A percentile compares a stretch with the other conserved stretches of the same genome.
phyloP scores from a whole-genome alignment of 1,284 basidiomycete species.

The Cutaneotrichosporon arboriforme region DNA sequence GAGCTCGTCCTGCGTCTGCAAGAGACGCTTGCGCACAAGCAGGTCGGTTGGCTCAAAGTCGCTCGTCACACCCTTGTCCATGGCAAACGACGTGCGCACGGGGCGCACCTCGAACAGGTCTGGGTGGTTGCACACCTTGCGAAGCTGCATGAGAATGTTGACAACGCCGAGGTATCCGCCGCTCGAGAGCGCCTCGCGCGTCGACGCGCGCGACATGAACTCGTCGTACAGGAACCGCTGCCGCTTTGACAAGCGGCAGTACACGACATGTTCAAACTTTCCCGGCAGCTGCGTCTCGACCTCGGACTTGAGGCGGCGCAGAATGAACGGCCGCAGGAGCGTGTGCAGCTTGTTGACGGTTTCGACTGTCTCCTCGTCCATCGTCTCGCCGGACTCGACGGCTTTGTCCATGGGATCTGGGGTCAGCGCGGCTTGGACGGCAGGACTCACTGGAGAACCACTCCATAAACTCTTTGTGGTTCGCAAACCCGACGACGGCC shows the following conservation, averaged over 20 bases:
- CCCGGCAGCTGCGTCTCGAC: slow-evolving; percentile 93
- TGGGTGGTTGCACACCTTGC: slow-evolving; percentile 93
- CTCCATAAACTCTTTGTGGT: slow-evolving; percentile 87
- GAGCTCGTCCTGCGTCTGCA: slow-evolving; percentile 53
- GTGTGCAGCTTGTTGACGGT: slow-evolving; percentile 87
- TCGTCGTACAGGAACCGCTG: slow-evolving; percentile 97
- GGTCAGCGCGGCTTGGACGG: neutral
- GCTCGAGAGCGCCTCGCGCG: slow-evolving; percentile 75
- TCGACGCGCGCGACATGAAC: slow-evolving; percentile 90
- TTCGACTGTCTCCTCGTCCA: slow-evolving; percentile 79
- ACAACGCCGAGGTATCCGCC: slow-evolving; percentile 78
- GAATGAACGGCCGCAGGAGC: slow-evolving; percentile 85
- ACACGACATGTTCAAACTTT: slow-evolving; percentile 90
- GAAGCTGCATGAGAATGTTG: slow-evolving; percentile 94
- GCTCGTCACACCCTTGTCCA: slow-evolving; percentile 70
- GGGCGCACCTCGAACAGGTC: slow-evolving; percentile 93
- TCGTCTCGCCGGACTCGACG: slow-evolving; percentile 72
- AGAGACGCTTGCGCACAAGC: slow-evolving; percentile 66
- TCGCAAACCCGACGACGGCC: slow-evolving; percentile 74
- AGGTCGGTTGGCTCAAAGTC: slow-evolving; percentile 86
- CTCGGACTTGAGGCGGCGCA: slow-evolving; percentile 88
- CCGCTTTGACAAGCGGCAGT: slow-evolving; percentile 87
- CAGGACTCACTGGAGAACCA: slow-evolving; percentile 97
- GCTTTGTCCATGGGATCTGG: slow-evolving; percentile 88
- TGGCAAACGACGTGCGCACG: slow-evolving; percentile 85